Conservation (phyloP, 2,329 filamentous ascomycete genomes). For the Hirsutella rhossiliensis region DNA sequence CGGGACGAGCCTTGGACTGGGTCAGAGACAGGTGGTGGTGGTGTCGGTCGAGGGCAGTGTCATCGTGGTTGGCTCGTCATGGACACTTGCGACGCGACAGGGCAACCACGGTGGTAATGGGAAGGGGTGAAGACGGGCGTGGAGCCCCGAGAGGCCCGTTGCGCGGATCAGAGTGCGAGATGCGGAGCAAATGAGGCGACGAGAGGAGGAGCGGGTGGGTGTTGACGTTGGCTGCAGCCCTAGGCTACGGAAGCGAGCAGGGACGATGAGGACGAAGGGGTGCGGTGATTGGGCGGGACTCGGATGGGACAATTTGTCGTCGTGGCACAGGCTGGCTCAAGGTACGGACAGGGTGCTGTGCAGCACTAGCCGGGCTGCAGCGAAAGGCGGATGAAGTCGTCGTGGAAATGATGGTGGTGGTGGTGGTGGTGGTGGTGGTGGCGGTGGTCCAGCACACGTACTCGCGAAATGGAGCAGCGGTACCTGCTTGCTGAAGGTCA, state of each 20-base stretch:
- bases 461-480: too few species aligned
- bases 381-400: too few species aligned
- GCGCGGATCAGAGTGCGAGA: not conserved
- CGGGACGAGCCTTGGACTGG: conserved; percentile 16
- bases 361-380: too few species aligned
- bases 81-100: conserved; percentile 7
- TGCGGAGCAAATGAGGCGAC: conserved; percentile 1
- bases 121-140: conserved; percentile 3
- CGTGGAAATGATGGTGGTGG: too few species aligned
- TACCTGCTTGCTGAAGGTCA: too few species aligned
- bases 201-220: not conserved
- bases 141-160: conserved; percentile 1
- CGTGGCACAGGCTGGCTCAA: conserved; percentile 2
- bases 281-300: conserved; percentile 3
- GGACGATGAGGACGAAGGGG: conserved; percentile 2
- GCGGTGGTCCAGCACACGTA: too few species aligned
- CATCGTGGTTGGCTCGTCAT: conserved; percentile 24
- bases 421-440: too few species aligned
- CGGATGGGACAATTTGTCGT: conserved; percentile 6
- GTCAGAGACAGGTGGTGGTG: conserved; percentile 14
- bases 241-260: conserved; percentile 2
- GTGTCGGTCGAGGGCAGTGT: conserved; percentile 11
- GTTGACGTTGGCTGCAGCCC: conserved; percentile 3
- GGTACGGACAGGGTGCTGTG: too few species aligned
- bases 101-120: conserved; percentile 1